phyloP scores from a whole-genome alignment of 192 early-diverging fungal genomes.

The Backusella westeae region DNA sequence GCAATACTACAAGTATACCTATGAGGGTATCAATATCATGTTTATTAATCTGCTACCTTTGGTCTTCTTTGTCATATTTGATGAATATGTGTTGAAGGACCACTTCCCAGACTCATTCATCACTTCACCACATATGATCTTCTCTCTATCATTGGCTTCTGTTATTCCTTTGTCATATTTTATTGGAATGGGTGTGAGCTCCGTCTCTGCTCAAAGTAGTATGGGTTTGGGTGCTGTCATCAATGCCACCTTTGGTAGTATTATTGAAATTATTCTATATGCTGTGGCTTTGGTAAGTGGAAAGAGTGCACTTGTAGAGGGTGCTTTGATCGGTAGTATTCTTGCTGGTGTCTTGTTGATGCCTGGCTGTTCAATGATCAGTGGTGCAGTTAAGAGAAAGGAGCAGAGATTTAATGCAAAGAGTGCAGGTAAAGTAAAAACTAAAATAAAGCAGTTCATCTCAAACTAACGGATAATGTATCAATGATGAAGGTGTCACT shows the following conservation, averaged over 20 bases:
- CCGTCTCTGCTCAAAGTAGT: constrained; percentile 92
- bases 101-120: constrained; percentile 53
- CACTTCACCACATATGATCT: constrained; percentile 65
- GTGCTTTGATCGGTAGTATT: constrained; percentile 89
- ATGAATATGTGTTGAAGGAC: constrained; percentile 70
- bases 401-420: constrained; percentile 96
- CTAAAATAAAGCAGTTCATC: background rate
- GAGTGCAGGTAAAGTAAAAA: constrained; percentile 62
- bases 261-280: constrained; percentile 96
- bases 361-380: constrained; percentile 94
- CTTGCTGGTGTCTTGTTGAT: constrained; percentile 86
- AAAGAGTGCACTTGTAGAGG: constrained; percentile 85
- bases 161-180: constrained; percentile 94
- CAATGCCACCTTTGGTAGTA: constrained; percentile 97
- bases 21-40: constrained; percentile 96
- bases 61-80: constrained; percentile 80
- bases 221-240: constrained; percentile 93
- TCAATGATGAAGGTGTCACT: constrained; percentile 64
- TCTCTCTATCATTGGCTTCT: constrained; percentile 67
- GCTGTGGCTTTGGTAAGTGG: constrained; percentile 85
- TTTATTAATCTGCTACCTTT: constrained; percentile 90
- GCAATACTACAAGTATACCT: constrained; percentile 96
- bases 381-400: constrained; percentile 86
- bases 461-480: background rate
- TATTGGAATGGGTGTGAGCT: constrained; percentile 95